Percentiles rank a stretch among this genome's conserved stretches.
These are phyloP conservation scores for Taphrina flavorubra DNA, from an alignment of 1,139 yeast species.

Conservation along the genomic window DNA sequence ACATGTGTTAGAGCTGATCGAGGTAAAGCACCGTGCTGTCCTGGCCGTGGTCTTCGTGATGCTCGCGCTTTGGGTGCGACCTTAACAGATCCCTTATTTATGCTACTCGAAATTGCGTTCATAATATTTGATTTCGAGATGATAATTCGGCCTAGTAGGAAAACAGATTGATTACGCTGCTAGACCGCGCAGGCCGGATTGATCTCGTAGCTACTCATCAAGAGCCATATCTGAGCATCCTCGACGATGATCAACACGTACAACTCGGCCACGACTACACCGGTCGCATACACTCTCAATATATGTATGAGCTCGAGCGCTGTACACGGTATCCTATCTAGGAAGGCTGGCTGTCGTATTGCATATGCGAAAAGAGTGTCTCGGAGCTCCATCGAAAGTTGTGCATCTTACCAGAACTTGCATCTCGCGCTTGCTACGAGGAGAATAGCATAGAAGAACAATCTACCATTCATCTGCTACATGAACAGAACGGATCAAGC, in stretches of 20 bases:
- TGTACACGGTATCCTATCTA: too few species aligned
- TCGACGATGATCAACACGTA: background rate
- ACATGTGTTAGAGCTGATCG: background rate
- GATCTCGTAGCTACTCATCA: background rate
- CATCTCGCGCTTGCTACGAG: background rate
- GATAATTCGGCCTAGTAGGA: too few species aligned
- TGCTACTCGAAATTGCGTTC: conserved; percentile 32
- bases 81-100: conserved; percentile 37
- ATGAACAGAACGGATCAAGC: too few species aligned
- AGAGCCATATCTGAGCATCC: background rate
- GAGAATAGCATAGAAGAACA: background rate
- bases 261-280: too few species aligned
- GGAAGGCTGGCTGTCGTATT: background rate
- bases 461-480: too few species aligned
- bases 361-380: background rate
- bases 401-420: conserved; percentile 1
- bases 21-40: background rate
- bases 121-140: background rate
- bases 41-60: conserved; percentile 7
- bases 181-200: background rate
- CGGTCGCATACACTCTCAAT: too few species aligned
- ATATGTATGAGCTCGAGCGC: too few species aligned
- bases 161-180: background rate
- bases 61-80: conserved; percentile 34
- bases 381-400: background rate